Percentiles rank a stretch among this genome's conserved stretches.
phyloP scores from a whole-genome alignment of 2,329 filamentous ascomycete genomes.

The Aspergillus aculeatus region DNA sequence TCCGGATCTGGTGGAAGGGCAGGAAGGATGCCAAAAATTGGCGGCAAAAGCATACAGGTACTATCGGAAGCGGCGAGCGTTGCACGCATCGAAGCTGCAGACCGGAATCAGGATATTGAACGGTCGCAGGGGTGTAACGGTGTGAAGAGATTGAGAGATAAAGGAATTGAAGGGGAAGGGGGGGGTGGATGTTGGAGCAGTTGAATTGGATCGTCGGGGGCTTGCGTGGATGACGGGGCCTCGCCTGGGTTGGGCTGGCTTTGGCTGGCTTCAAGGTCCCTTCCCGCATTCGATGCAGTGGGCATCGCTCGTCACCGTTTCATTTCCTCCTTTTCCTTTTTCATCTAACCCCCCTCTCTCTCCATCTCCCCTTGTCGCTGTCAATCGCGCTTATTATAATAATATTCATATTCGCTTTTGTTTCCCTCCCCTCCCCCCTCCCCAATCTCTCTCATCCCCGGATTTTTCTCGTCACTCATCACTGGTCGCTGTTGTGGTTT shows the following conservation, averaged over 20 bases:
- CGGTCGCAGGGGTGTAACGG: neutral
- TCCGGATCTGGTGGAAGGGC: neutral
- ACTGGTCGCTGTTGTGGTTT: neutral
- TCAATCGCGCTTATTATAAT: neutral
- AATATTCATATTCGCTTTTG: neutral
- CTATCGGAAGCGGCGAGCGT: neutral
- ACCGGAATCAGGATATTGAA: neutral
- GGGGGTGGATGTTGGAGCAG: neutral
- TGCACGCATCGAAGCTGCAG: neutral
- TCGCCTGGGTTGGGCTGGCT: conserved; percentile 13
- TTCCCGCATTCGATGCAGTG: conserved; percentile 2
- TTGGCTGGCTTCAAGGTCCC: neutral
- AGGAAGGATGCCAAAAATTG: neutral
- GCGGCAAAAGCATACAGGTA: neutral
- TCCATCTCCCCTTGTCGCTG: neutral
- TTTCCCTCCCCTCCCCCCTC: neutral
- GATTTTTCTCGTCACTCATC: neutral
- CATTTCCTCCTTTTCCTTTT: conserved; percentile 8
- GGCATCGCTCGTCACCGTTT: conserved; percentile 5
- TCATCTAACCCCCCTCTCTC: neutral
- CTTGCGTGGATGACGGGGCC: conserved; percentile 28
- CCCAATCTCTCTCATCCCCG: conserved; percentile 3
- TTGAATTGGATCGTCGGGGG: conserved; percentile 20
- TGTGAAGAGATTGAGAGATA: neutral
- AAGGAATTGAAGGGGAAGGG: too few species aligned